Evolutionary conservation across 805 yeast genomes (phyloP), one percentile per base, ranked within the genome.

Genomic region (Metschnikowia reukaufii): DNA sequence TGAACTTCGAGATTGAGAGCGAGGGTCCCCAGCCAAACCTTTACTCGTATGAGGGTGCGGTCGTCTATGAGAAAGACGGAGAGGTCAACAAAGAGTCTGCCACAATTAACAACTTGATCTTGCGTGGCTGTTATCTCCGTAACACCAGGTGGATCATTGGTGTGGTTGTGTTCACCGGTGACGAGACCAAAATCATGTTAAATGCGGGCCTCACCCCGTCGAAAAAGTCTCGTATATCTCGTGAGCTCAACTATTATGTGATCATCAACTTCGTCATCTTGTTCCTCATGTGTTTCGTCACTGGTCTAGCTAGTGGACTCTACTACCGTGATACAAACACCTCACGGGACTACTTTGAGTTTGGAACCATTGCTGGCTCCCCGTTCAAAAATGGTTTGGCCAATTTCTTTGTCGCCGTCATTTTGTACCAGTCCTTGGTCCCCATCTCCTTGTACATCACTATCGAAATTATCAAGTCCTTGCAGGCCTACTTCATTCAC

Each of bases 121-220:
- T 87, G 34, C 78, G 95, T 68, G 95, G 95, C 20, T 85, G 88
- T 58, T 73, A 79, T n/a, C 68, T 87, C 45, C 77, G 94, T 67
- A 87, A 87, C 60, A 86, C 94, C 1, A 84, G 83, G 64, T 87
- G 94, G 94, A 89, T 79, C 19, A 75, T 86, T 61, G 94, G 94
- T 47, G 58, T 86, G 21, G 94, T 86, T 15, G 71, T 79, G 2
- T 86, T 83, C 66, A 86, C 94, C 4, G 95, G 95, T 60, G 74
- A 74, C 38, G 94, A 87, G 54, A 79, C 95, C 3, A 87, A 87
- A 58, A 86, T 86, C 59, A 86, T 86, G 89, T 67, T 86, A 51
- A 87, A 87, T 64, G 76, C 92, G 2, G 94, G 94, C 61, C 70
- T 77, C 16, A 87, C 94, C 1, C 94, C 94, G 38, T 77, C 91